phyloP scores from a whole-genome alignment of 208 protist species.

The Wallacemonas rigidus region DNA sequence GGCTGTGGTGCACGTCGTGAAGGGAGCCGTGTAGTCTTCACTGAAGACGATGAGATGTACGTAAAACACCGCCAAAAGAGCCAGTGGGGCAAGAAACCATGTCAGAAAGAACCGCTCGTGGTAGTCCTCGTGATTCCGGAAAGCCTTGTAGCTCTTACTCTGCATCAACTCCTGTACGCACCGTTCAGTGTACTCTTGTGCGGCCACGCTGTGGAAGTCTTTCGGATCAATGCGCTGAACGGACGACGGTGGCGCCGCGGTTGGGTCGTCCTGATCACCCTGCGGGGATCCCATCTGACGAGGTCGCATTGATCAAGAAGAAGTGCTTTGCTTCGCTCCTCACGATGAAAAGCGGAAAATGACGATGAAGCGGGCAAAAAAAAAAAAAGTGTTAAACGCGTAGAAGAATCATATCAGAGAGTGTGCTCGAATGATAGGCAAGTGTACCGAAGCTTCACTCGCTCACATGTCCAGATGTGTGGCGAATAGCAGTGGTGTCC shows the following conservation, averaged over 20 bases:
- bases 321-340: background rate
- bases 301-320: background rate
- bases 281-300: background rate
- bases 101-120: conserved; percentile 58
- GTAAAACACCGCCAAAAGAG: conserved; percentile 54
- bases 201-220: conserved; percentile 62
- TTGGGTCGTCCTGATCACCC: background rate
- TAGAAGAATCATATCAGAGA: no score
- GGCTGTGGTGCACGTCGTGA: conserved; percentile 14
- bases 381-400: background rate
- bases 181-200: conserved; percentile 58
- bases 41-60: conserved; percentile 55
- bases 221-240: conserved; percentile 46
- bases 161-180: conserved; percentile 51
- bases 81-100: conserved; percentile 72
- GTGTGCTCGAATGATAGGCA: no score
- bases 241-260: background rate
- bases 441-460: no score
- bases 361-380: background rate
- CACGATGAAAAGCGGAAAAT: background rate
- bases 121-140: conserved; percentile 66
- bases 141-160: conserved; percentile 55
- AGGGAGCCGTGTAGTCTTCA: conserved; percentile 27
- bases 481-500: no score
- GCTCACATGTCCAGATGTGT: no score